Evolutionary conservation across 257 asterid genomes (phyloP).

Genomic region (Jasminum sambac): DNA sequence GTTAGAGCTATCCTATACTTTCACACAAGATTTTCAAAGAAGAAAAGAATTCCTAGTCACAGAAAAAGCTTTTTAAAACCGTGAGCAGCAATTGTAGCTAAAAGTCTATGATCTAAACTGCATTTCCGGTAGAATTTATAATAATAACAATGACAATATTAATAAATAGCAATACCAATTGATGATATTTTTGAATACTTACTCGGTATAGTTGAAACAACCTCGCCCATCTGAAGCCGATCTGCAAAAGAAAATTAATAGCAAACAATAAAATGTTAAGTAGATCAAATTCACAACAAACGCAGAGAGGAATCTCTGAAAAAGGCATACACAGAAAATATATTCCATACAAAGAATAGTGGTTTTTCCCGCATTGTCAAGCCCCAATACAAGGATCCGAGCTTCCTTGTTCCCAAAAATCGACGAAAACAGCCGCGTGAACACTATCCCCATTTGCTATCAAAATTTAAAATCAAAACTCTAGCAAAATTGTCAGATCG

Average conservation of each 20-base stretch:
- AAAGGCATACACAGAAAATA: slow-evolving; percentile 1
- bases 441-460: slow-evolving; percentile 71
- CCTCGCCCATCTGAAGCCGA: slow-evolving; percentile 98
- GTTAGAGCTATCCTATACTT: neutral
- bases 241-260: slow-evolving; percentile 40
- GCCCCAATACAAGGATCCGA: slow-evolving; percentile 92
- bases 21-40: neutral
- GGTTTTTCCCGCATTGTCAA: slow-evolving; percentile 97
- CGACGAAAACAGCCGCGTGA: slow-evolving; percentile 77
- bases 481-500: slow-evolving; percentile 26
- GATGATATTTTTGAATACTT: slow-evolving; percentile 20
- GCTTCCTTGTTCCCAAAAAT: slow-evolving; percentile 92
- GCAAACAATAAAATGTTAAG: neutral
- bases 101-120: neutral
- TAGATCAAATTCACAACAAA: slow-evolving; percentile 6
- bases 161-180: too few species aligned
- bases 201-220: slow-evolving; percentile 93
- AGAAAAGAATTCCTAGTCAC: neutral
- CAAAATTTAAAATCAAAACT: slow-evolving; percentile 14
- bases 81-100: neutral
- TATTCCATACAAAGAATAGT: slow-evolving; percentile 72
- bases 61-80: neutral
- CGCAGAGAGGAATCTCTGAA: neutral
- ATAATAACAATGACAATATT: neutral
- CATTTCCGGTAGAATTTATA: neutral